These are phyloP conservation scores for Gonium pectorale DNA, from an alignment of 139 green algal genomes.

Conservation along the genomic window DNA sequence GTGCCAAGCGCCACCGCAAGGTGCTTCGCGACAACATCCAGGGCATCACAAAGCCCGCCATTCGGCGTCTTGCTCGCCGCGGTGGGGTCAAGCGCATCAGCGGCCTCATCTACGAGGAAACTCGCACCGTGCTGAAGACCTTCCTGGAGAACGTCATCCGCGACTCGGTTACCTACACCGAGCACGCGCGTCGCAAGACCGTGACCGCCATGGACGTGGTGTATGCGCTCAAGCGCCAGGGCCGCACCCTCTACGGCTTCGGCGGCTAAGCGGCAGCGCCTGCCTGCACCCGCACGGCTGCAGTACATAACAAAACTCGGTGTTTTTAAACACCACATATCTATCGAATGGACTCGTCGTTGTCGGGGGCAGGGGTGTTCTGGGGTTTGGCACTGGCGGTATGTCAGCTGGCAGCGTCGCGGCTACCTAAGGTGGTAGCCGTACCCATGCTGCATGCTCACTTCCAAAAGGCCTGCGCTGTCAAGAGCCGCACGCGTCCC, in stretches of 20 bases:
- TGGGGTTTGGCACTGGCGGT: too few species aligned
- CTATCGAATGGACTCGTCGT: too few species aligned
- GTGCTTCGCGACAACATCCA: slow-evolving; percentile 94
- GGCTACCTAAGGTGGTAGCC: too few species aligned
- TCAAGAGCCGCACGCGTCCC: too few species aligned
- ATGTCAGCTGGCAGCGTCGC: too few species aligned
- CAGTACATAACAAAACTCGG: too few species aligned
- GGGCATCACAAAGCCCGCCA: slow-evolving; percentile 95
- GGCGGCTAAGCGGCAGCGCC: slow-evolving; percentile 91
- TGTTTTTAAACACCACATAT: too few species aligned
- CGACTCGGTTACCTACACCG: slow-evolving; percentile 97
- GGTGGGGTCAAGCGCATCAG: slow-evolving; percentile 90
- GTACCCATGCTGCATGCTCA: too few species aligned
- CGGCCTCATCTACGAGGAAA: slow-evolving; percentile 95
- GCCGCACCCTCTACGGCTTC: slow-evolving; percentile 96
- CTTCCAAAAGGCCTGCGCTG: too few species aligned
- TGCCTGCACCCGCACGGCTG: too few species aligned
- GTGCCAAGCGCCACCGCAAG: slow-evolving; percentile 93
- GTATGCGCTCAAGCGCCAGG: slow-evolving; percentile 96
- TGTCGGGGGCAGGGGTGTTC: too few species aligned
- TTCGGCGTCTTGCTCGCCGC: slow-evolving; percentile 87
- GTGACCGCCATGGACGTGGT: slow-evolving; percentile 97
- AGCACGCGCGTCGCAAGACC: slow-evolving; percentile 96
- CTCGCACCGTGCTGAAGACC: slow-evolving; percentile 89
- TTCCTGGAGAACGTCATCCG: slow-evolving; percentile 95